These are phyloP conservation scores for Fonsecaea erecta DNA, from an alignment of 2,329 filamentous ascomycete genomes.

Conservation along the genomic window DNA sequence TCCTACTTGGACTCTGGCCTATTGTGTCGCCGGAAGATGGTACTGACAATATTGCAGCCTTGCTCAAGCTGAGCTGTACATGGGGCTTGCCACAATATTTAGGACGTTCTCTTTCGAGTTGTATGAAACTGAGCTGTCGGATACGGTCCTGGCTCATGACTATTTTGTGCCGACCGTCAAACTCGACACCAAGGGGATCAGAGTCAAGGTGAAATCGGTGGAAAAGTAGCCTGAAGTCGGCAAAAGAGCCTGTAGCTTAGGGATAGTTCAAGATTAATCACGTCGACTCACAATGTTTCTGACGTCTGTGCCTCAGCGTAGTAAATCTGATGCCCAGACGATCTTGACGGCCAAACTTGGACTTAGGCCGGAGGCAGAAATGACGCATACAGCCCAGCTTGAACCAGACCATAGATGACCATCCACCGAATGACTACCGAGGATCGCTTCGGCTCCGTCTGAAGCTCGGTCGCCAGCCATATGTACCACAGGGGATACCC, in stretches of 20 bases:
- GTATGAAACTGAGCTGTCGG: conserved; percentile 41
- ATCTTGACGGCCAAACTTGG: neutral
- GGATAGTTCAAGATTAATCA: neutral
- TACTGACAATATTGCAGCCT: conserved; percentile 37
- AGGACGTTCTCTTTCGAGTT: conserved; percentile 42
- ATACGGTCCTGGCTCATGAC: conserved; percentile 40
- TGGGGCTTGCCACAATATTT: conserved; percentile 41
- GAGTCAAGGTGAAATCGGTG: conserved; percentile 29
- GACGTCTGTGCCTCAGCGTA: too few relatives aligned
- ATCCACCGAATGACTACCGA: conserved; percentile 65
- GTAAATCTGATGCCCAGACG: neutral
- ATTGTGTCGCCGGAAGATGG: neutral
- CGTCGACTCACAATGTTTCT: neutral
- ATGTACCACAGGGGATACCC: conserved; percentile 90
- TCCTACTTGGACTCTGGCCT: neutral
- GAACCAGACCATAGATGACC: conserved; percentile 80
- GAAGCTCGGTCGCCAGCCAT: conserved; percentile 57
- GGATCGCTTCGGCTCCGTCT: conserved; percentile 10
- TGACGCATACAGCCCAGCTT: conserved; percentile 81
- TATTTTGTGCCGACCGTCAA: conserved; percentile 36
- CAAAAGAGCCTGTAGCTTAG: neutral
- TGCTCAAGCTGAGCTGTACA: conserved; percentile 43
- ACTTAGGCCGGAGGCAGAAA: conserved; percentile 85
- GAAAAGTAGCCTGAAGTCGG: conserved; percentile 2
- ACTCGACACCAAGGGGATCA: conserved; percentile 37